A percentile compares a stretch with the other conserved stretches of the same genome.
Evolutionary conservation across 768 basidiomycete genomes (phyloP).

Genomic region (Lactifluus subvellereus): DNA sequence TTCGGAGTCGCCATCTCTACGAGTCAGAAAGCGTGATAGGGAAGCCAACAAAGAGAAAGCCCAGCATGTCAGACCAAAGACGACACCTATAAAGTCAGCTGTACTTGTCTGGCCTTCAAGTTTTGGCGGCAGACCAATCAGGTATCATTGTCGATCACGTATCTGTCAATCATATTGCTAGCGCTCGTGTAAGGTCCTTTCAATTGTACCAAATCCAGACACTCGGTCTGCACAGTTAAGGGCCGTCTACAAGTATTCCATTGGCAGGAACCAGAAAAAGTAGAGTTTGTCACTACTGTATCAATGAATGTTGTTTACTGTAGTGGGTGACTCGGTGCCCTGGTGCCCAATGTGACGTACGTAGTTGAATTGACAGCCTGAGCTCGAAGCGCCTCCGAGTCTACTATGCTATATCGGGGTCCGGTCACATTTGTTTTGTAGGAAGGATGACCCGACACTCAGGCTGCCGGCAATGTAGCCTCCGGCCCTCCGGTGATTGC

Average conservation of each 20-base stretch:
- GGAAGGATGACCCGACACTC: no score
- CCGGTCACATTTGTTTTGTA: no score
- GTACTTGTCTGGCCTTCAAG: neutral
- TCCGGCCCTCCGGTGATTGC: no score
- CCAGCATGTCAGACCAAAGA: neutral
- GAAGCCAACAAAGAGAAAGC: neutral
- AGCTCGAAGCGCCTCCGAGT: no score
- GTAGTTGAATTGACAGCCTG: no score
- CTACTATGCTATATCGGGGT: no score
- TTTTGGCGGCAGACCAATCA: neutral
- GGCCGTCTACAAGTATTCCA: no score
- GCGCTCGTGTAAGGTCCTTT: neutral
- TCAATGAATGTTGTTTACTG: no score
- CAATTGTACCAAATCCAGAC: neutral
- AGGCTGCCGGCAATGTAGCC: no score
- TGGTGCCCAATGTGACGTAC: no score
- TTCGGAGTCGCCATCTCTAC: neutral
- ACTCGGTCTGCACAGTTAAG: neutral
- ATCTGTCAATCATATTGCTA: neutral
- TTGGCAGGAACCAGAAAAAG: neutral
- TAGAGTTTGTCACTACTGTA: no score
- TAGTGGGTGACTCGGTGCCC: no score
- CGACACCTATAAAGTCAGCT: neutral
- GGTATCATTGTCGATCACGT: neutral
- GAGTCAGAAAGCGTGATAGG: neutral